Evolutionary conservation across 441 rosid genomes (phyloP).

Genomic region (Sinapis alba): DNA sequence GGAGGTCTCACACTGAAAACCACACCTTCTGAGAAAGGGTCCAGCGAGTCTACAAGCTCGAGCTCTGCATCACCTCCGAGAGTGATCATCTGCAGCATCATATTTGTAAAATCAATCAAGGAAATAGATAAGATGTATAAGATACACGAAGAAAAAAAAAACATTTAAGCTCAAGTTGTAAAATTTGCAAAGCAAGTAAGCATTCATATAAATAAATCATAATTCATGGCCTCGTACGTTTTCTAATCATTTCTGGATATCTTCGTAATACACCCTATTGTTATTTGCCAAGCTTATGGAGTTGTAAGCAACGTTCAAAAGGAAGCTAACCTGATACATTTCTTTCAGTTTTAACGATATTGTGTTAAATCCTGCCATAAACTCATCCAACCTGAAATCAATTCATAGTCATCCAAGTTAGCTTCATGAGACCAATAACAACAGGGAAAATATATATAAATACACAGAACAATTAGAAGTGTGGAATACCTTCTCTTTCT

Average conservation of each 20-base stretch:
- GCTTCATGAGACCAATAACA: slow-evolving; percentile 18
- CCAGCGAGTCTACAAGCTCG: slow-evolving; percentile 96
- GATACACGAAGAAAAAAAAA: neutral
- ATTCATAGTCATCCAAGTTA: slow-evolving; percentile 27
- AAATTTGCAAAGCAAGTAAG: neutral
- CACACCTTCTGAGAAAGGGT: slow-evolving; percentile 98
- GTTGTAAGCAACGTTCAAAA: slow-evolving; percentile 7
- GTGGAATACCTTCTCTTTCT: slow-evolving; percentile 74
- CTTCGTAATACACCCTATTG: neutral
- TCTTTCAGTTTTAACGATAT: slow-evolving; percentile 95
- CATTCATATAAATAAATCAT: slow-evolving; percentile 1
- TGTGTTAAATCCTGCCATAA: slow-evolving; percentile 96
- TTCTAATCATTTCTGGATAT: neutral
- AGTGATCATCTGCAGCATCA: slow-evolving; percentile 78
- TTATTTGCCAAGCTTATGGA: slow-evolving; percentile 7
- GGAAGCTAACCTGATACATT: slow-evolving; percentile 90
- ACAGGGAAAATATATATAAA: neutral
- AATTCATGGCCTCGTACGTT: neutral
- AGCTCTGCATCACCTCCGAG: slow-evolving; percentile 99
- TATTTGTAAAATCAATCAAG: neutral
- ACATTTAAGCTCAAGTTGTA: neutral
- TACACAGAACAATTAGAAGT: slow-evolving; percentile 1
- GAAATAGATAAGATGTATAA: neutral
- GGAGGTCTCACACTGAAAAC: slow-evolving; percentile 99
- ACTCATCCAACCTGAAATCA: slow-evolving; percentile 84